Conservation (phyloP, 257 asterid species). For the Jasminum sambac region DNA sequence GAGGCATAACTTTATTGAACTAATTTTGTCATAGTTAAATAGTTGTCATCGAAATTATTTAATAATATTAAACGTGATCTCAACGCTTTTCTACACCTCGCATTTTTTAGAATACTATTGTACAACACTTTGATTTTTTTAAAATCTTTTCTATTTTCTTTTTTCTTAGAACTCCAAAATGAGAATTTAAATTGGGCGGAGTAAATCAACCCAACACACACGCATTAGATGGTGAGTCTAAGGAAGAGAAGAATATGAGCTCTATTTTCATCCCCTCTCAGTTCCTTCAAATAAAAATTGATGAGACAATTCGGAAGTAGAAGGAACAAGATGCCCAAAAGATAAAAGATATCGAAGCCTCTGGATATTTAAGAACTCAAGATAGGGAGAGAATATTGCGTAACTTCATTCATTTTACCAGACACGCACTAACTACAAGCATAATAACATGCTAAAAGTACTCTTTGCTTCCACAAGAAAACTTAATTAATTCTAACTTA, state of each 20-base stretch:
- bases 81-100: too few relatives aligned
- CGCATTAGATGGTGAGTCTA: too few relatives aligned
- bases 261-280: too few relatives aligned
- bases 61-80: too few relatives aligned
- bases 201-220: too few relatives aligned
- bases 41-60: too few relatives aligned
- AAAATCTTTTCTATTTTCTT: too few relatives aligned
- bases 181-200: background rate
- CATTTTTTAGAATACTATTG: too few relatives aligned
- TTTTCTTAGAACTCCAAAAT: background rate
- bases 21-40: too few relatives aligned
- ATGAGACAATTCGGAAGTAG: background rate
- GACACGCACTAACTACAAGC: background rate
- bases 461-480: background rate
- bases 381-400: background rate
- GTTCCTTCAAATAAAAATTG: background rate
- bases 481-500: background rate
- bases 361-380: background rate
- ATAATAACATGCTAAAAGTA: background rate
- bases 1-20: too few relatives aligned
- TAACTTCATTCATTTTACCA: background rate
- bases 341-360: background rate
- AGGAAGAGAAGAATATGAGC: too few relatives aligned
- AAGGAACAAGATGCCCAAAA: slow-evolving; percentile 2
- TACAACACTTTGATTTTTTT: too few relatives aligned